phyloP scores from a whole-genome alignment of 768 basidiomycete species.

The Gloeostereum incarnatum region DNA sequence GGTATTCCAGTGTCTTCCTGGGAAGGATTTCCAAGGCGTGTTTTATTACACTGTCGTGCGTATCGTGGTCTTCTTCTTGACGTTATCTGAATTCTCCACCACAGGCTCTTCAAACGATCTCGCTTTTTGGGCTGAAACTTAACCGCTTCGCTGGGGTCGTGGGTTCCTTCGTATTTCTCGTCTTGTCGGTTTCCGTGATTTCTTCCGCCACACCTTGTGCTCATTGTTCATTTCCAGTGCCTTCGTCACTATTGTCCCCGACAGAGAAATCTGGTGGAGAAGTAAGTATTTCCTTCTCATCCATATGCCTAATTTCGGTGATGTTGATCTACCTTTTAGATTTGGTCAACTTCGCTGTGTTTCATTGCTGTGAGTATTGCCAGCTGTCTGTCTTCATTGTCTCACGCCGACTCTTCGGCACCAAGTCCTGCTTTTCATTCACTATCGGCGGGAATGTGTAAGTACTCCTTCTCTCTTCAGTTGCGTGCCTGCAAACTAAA shows the following conservation, averaged over 20 bases:
- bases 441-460: constrained; percentile 56
- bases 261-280: constrained; percentile 21
- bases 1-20: constrained; percentile 10
- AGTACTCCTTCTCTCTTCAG: constrained; percentile 9
- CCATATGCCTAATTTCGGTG: not conserved
- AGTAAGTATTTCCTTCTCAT: constrained; percentile 16
- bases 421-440: constrained; percentile 73
- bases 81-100: constrained; percentile 3
- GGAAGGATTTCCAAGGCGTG: constrained; percentile 34
- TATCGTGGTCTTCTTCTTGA: constrained; percentile 1
- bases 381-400: not conserved
- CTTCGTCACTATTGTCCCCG: constrained; percentile 30
- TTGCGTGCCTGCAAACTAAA: constrained; percentile 21
- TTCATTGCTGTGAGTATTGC: constrained; percentile 57
- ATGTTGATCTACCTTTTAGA: constrained; percentile 28
- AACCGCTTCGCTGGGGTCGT: constrained; percentile 58
- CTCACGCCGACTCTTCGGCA: constrained; percentile 18
- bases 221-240: constrained; percentile 4
- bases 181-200: constrained; percentile 25
- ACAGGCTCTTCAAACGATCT: constrained; percentile 53
- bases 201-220: not conserved
- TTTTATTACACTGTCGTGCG: constrained; percentile 40
- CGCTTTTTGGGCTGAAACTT: constrained; percentile 60
- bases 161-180: constrained; percentile 45
- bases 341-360: constrained; percentile 66